Evolutionary conservation across 345 rosid genomes (phyloP).

Genomic region (Sapria himalayana): DNA sequence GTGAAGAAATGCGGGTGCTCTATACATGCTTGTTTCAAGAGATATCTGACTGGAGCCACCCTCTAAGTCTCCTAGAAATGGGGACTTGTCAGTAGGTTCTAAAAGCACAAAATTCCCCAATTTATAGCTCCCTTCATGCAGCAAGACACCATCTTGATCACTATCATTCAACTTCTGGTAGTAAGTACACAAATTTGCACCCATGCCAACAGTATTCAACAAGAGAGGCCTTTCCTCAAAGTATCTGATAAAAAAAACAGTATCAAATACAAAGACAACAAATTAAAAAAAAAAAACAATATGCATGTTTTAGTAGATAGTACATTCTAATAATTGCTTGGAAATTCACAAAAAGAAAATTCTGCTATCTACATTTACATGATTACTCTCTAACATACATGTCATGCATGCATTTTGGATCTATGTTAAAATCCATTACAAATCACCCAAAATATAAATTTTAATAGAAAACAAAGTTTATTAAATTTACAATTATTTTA

Average conservation of each 20-base stretch:
- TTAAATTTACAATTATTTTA: too few relatives aligned
- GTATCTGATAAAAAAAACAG: slow-evolving; percentile 27
- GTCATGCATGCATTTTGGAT: too few relatives aligned
- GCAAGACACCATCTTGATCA: slow-evolving; percentile 42
- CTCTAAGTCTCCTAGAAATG: slow-evolving; percentile 85
- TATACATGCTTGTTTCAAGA: slow-evolving; percentile 84
- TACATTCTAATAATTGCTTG: too few relatives aligned
- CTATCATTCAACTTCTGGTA: slow-evolving; percentile 61
- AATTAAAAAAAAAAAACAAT: too few relatives aligned
- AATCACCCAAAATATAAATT: too few relatives aligned
- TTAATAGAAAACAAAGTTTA: too few relatives aligned
- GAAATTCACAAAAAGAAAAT: too few relatives aligned
- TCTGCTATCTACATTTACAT: too few relatives aligned
- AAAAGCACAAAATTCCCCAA: slow-evolving; percentile 50
- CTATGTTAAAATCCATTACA: too few relatives aligned
- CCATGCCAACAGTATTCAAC: slow-evolving; percentile 86
- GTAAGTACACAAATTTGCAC: slow-evolving; percentile 80
- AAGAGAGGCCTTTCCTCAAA: slow-evolving; percentile 92
- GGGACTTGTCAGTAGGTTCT: slow-evolving; percentile 82
- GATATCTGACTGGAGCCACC: slow-evolving; percentile 69
- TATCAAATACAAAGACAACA: too few relatives aligned
- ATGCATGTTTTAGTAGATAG: too few relatives aligned
- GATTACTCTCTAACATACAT: too few relatives aligned
- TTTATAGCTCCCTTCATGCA: slow-evolving; percentile 35
- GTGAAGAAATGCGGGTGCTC: slow-evolving; percentile 77